A percentile compares a stretch with the other conserved stretches of the same genome.
These are phyloP conservation scores for Trypanosoma caninum DNA, from an alignment of 208 protist species.

Conservation along the genomic window DNA sequence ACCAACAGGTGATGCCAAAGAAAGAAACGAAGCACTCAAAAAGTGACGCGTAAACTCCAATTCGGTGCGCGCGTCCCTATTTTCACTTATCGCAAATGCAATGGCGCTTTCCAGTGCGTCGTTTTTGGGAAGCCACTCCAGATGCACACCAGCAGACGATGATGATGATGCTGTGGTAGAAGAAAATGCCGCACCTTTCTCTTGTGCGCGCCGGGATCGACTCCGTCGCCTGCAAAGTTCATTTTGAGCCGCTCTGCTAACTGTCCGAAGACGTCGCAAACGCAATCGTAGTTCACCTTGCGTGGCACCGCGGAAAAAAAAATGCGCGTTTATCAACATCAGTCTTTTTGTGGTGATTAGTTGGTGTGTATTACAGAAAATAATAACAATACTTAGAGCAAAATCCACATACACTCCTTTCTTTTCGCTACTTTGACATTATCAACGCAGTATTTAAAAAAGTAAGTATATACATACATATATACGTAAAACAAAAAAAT, in stretches of 20 bases:
- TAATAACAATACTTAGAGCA: too few relatives aligned
- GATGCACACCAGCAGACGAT: neutral
- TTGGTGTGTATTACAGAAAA: too few relatives aligned
- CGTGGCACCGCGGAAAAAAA: constrained; percentile 11
- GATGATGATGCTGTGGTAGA: constrained; percentile 5
- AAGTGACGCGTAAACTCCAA: constrained; percentile 82
- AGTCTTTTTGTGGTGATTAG: too few relatives aligned
- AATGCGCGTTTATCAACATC: constrained; percentile 8
- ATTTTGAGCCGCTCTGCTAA: constrained; percentile 3
- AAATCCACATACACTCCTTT: too few relatives aligned
- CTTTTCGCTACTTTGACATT: too few relatives aligned
- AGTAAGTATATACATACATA: neutral
- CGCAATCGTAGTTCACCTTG: constrained; percentile 11
- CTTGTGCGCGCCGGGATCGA: neutral
- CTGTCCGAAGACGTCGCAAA: constrained; percentile 13
- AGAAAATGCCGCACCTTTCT: constrained; percentile 2
- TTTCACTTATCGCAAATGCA: constrained; percentile 66
- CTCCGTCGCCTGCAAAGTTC: constrained; percentile 2
- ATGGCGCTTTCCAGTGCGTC: constrained; percentile 68
- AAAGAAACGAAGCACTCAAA: constrained; percentile 65
- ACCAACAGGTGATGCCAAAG: constrained; percentile 72
- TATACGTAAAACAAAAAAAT: neutral
- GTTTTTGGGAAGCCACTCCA: constrained; percentile 63
- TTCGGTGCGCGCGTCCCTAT: constrained; percentile 74
- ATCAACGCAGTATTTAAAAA: neutral